A percentile compares a stretch with the other conserved stretches of the same genome.
phyloP scores from a whole-genome alignment of 1,139 yeast genomes.

The Ogataea hybrid region DNA sequence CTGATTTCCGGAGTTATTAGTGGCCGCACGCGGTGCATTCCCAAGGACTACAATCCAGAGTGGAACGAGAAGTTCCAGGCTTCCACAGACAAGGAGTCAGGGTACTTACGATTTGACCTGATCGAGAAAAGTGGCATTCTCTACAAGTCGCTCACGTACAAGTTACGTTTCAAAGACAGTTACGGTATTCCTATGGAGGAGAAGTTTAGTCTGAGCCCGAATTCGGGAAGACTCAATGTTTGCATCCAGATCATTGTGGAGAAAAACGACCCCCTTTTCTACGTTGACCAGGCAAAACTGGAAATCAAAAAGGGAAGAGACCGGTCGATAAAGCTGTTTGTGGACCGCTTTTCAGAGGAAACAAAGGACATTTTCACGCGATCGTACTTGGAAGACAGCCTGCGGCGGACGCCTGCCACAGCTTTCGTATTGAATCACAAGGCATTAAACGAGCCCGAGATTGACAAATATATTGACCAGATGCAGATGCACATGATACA shows the following conservation, averaged over 20 bases:
- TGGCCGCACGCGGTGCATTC: slow-evolving; percentile 69
- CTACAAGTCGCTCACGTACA: slow-evolving; percentile 25
- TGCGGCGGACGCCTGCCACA: slow-evolving; percentile 21
- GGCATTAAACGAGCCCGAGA: slow-evolving; percentile 21
- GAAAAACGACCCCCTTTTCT: slow-evolving; percentile 28
- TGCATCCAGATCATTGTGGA: slow-evolving; percentile 26
- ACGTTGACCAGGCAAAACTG: slow-evolving; percentile 21
- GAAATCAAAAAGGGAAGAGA: slow-evolving; percentile 26
- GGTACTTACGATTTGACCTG: slow-evolving; percentile 31
- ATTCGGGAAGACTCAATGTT: slow-evolving; percentile 28
- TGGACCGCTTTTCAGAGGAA: slow-evolving; percentile 25
- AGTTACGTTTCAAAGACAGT: slow-evolving; percentile 18
- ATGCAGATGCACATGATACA: slow-evolving; percentile 24
- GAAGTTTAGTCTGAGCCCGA: slow-evolving; percentile 26
- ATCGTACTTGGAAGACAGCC: slow-evolving; percentile 24
- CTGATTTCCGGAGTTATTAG: slow-evolving; percentile 65
- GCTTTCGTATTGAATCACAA: slow-evolving; percentile 19
- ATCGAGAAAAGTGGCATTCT: slow-evolving; percentile 19
- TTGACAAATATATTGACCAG: slow-evolving; percentile 24
- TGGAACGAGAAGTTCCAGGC: slow-evolving; percentile 80
- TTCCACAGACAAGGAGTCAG: slow-evolving; percentile 33
- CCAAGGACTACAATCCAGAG: slow-evolving; percentile 64
- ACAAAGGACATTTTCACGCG: slow-evolving; percentile 27
- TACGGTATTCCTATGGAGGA: slow-evolving; percentile 30
- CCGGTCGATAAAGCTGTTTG: slow-evolving; percentile 27